phyloP scores from a whole-genome alignment of 2,329 filamentous ascomycete species.

The Fusarium begoniae region DNA sequence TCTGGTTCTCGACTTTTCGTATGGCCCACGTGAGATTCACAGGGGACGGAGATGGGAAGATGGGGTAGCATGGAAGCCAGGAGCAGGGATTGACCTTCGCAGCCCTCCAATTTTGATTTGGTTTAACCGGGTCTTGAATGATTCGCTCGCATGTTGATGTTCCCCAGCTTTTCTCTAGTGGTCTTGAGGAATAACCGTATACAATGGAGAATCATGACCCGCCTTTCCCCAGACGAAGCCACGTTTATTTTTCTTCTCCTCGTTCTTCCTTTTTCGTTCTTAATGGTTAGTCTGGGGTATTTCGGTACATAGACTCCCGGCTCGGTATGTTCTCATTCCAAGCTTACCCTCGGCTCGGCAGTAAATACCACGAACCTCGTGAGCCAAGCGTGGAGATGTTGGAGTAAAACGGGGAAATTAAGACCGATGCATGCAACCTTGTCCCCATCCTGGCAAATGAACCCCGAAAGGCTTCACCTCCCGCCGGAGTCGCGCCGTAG shows the following conservation, averaged over 20 bases:
- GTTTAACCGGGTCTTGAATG: conserved; percentile 2
- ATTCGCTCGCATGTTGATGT: conserved; percentile 4
- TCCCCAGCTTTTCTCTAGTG: conserved; percentile 25
- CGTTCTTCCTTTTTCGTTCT: background rate
- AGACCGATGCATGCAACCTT: conserved; percentile 28
- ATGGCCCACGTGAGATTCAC: conserved; percentile 10
- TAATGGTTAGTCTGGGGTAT: rapidly evolving
- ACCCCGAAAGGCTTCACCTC: conserved; percentile 8
- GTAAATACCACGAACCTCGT: background rate
- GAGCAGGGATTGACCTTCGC: background rate
- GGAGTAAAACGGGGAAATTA: conserved; percentile 35
- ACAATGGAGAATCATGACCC: conserved; percentile 8
- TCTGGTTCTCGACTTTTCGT: background rate
- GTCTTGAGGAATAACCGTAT: conserved; percentile 11
- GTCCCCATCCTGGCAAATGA: conserved; percentile 5
- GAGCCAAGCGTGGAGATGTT: conserved; percentile 25
- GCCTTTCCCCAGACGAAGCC: background rate
- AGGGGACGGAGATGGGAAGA: background rate
- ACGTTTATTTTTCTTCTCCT: no score
- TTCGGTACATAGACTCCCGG: background rate
- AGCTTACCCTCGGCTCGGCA: background rate
- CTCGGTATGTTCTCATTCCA: background rate
- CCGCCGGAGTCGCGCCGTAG: conserved; percentile 35
- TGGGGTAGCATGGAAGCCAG: background rate
- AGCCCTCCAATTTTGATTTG: conserved; percentile 6